Conservation (phyloP, 2,329 filamentous ascomycete species). For the Esteya vermicola region DNA sequence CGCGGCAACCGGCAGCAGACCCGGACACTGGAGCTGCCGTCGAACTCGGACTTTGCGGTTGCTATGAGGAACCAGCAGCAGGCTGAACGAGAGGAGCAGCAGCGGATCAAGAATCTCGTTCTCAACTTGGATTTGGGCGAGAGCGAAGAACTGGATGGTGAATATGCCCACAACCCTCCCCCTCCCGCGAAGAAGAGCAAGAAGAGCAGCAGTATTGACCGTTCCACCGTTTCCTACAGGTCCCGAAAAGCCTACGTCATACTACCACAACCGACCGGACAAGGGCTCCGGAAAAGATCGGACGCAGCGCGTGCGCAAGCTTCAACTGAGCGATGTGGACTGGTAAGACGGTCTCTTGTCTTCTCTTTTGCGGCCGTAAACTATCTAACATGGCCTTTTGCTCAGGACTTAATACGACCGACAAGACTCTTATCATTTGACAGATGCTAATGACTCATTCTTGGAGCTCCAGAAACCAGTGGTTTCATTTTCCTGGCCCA, state of each 20-base stretch:
- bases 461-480: no score
- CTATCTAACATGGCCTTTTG: no score
- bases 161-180: slow-evolving; percentile 15
- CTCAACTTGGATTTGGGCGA: slow-evolving; percentile 91
- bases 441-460: no score
- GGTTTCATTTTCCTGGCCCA: no score
- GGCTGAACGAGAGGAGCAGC: slow-evolving; percentile 89
- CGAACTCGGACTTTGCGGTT: slow-evolving; percentile 87
- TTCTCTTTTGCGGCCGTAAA: no score
- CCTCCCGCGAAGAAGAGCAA: background rate
- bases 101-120: slow-evolving; percentile 95
- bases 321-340: slow-evolving; percentile 93
- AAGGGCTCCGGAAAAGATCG: slow-evolving; percentile 47
- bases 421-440: no score
- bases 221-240: slow-evolving; percentile 21
- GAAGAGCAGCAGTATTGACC: slow-evolving; percentile 35
- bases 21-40: slow-evolving; percentile 74
- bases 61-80: slow-evolving; percentile 94
- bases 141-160: slow-evolving; percentile 67
- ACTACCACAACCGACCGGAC: slow-evolving; percentile 41
- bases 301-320: slow-evolving; percentile 71
- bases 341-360: slow-evolving; percentile 75
- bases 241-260: slow-evolving; percentile 32
- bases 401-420: no score
- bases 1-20: slow-evolving; percentile 95